Evolutionary conservation across 257 asterid genomes (phyloP), one percentile per base, ranked within the genome.

Genomic region (Capsicum chinense): DNA sequence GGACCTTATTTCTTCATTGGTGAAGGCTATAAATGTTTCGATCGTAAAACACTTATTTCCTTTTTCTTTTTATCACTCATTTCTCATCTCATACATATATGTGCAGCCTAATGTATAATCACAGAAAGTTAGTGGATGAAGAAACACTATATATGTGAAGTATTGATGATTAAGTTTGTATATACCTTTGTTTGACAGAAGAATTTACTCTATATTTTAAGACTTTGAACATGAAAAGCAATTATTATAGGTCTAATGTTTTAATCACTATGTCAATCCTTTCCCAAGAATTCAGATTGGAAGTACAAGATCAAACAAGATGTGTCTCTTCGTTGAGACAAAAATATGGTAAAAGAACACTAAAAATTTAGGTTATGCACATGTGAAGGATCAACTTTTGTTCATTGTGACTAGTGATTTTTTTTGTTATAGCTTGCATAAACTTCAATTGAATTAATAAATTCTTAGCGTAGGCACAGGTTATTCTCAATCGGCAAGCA

Each of bases 1-100:
- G 99, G 98, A 79, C 97, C 98, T 39, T 96, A 79, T 83, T 68
- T 50, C 86, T 96, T 90, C 90, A 48, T 2, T 7, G 97, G 79
- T 42, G 84, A 85, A 63, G 37, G 0, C 17, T 95, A 94, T 85
- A 86, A 67, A 17, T 86, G 87, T 90, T 89, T 92, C 74, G 54
- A 85, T 57, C 95, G 97, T 93, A 90, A 85, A 19, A 64, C 8
- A 57, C 1, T 9, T 58, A 69, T 17, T 79, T 54, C 50, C 35
- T 62, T 82, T 10, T 7, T 4, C 60, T 44, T 60, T n/a, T 81
- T 44, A 7, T 62, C 12, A 15, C 47, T 81, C 33, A 21, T 56
- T 60, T 81, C 10, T 63, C 84, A n/a, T 81, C 58, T 39, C 56
- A 21, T 44, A 10, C 57, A 17, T 71, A n/a, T 63, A 26, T 64